Evolutionary conservation across 192 early-diverging fungal genomes (phyloP).

Genomic region (Chytriomyces sp.): DNA sequence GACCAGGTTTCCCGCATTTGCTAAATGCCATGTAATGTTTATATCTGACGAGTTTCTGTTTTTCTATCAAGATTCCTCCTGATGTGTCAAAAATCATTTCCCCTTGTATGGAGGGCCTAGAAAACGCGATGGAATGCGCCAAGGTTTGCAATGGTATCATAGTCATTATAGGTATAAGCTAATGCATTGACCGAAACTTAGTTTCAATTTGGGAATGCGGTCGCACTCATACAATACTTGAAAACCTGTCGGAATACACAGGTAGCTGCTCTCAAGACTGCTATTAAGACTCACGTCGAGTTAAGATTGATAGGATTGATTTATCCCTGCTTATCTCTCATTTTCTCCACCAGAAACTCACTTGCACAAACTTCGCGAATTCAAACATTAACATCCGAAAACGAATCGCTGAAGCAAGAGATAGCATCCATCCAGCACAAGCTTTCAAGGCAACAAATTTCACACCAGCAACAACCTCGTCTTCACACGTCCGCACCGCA

Average conservation of each 20-base stretch:
- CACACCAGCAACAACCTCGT: neutral
- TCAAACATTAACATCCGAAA: conserved; percentile 1
- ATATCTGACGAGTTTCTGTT: neutral
- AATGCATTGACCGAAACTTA: neutral
- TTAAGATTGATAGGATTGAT: neutral
- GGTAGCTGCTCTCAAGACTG: neutral
- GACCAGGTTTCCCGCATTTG: neutral
- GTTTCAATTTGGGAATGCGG: conserved; percentile 24
- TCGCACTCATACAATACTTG: neutral
- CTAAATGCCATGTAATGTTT: neutral
- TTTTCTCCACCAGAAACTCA: conserved; percentile 6
- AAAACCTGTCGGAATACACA: neutral
- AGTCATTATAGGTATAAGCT: neutral
- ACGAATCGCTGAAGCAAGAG: neutral
- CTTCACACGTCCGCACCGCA: neutral
- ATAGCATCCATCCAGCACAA: neutral
- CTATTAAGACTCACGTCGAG: conserved; percentile 18
- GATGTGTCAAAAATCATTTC: conserved; percentile 13
- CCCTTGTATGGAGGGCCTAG: conserved; percentile 14
- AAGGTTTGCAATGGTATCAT: neutral
- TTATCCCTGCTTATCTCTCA: neutral
- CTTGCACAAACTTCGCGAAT: neutral
- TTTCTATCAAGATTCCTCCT: neutral
- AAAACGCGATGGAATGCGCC: conserved; percentile 15
- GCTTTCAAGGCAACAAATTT: neutral